Evolutionary conservation across 208 protist genomes (phyloP).

Genomic region (Leishmania tarentolae): DNA sequence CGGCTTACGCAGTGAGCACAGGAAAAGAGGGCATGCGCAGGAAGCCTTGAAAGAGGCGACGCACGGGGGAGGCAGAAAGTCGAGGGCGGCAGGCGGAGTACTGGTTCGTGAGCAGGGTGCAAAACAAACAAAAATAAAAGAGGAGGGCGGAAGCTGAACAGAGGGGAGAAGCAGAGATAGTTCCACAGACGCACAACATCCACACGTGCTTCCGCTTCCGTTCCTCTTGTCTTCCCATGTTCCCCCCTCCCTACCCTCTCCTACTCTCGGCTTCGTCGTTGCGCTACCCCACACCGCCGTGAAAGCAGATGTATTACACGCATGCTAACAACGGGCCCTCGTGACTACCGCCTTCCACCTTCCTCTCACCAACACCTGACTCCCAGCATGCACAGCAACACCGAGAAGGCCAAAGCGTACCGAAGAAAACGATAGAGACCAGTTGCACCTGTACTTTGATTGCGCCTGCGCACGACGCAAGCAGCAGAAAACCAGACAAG

Average conservation of each 20-base stretch:
- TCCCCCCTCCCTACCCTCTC: background rate
- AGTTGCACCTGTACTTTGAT: background rate
- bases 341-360: background rate
- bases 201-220: background rate
- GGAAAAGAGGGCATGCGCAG: background rate
- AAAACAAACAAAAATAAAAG: background rate
- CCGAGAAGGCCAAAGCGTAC: background rate
- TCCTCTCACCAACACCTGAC: background rate
- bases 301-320: background rate
- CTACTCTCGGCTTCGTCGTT: background rate
- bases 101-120: background rate
- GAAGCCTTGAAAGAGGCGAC: background rate
- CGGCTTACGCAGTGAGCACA: background rate
- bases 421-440: constrained; percentile 1
- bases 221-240: background rate
- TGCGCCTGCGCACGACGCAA: background rate
- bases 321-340: background rate
- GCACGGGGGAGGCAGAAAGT: background rate
- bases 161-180: background rate
- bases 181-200: background rate
- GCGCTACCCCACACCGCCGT: background rate
- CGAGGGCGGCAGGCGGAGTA: background rate
- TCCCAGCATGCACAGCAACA: background rate
- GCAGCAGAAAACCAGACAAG: background rate
- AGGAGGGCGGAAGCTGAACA: background rate